Base-by-base conservation (phyloP, 2,329 filamentous ascomycete species). In the Aspergillus costaricaensis region DNA sequence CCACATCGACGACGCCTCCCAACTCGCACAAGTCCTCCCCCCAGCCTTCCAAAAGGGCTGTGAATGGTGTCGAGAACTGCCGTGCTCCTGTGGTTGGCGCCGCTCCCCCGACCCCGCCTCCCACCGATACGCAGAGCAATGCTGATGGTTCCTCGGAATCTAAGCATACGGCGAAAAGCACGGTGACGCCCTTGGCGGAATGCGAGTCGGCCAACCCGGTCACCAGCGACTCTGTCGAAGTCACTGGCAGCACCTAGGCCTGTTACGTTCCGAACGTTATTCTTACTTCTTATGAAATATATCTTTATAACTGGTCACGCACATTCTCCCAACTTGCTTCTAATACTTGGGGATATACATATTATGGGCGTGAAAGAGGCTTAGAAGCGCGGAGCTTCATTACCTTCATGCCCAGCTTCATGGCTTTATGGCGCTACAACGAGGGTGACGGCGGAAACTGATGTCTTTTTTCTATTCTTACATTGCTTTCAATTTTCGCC, bases 121-220 rank as follows among this genome's bases (percentile, higher is more conserved):
- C 88, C 2, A 88, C 84, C 66, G 88, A 88, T 67, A 85, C 85
- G 41, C 90, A 90, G 70, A 90, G 86, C 69, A 83, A 85, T 53
- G 73, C 79, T 32, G 80, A 82, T 58, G 78, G 74, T 57, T 72
- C 77, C 68, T 71, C 78, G 4, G 72, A 75, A 49, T 62, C 71
- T 14, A 77, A 77, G 63, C 70, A 67, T 14, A 68, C 75, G 57
- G 68, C 69, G 19, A 70, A 72, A 55, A 74, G 70, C 63, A 74
- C 72, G 10, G 70, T 76, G 62, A 72, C 71, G 7, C 68, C 71
- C 32, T 62, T 73, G 57, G 68, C 70, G 15, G 73, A 70, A 60
- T 68, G 70, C 50, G 72, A 75, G 62, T 69, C 69, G 19, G 67
- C 63, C 59, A 63, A 56, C 59, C 66, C 67, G 41, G 65, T 65